phyloP scores from a whole-genome alignment of 2,329 filamentous ascomycete species.

The Ceratocystis harringtonii region DNA sequence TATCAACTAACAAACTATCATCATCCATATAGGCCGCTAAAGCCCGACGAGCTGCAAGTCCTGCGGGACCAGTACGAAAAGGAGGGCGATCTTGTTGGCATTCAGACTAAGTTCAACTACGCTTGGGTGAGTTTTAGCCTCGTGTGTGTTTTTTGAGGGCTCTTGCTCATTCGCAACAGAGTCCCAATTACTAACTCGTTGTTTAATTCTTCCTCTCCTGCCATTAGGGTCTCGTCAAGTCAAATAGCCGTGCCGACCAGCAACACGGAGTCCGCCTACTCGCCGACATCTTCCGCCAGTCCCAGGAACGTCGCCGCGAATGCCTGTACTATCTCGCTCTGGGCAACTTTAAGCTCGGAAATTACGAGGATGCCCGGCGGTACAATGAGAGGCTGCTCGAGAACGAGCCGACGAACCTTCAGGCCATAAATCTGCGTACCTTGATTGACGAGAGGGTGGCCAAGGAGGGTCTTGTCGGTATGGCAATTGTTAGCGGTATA shows the following conservation, averaged over 20 bases:
- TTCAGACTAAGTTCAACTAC: slow-evolving; percentile 99
- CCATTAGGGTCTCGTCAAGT: slow-evolving; percentile 81
- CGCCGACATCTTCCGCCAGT: slow-evolving; percentile 88
- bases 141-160: not conserved
- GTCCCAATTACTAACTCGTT: not conserved
- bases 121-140: slow-evolving; percentile 58
- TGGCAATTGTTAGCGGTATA: slow-evolving; percentile 86
- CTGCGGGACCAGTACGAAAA: slow-evolving; percentile 91
- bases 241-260: slow-evolving; percentile 66
- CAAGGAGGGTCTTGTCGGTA: slow-evolving; percentile 83
- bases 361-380: slow-evolving; percentile 84
- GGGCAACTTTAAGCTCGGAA: slow-evolving; percentile 95
- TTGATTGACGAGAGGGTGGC: slow-evolving; percentile 94
- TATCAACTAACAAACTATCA: not conserved
- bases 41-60: slow-evolving; percentile 81
- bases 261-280: slow-evolving; percentile 88
- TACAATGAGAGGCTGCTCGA: slow-evolving; percentile 91
- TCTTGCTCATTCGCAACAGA: not conserved
- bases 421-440: slow-evolving; percentile 70
- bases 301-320: slow-evolving; percentile 85
- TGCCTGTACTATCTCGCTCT: slow-evolving; percentile 96
- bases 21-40: slow-evolving; percentile 51
- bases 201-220: not conserved
- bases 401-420: slow-evolving; percentile 79
- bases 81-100: slow-evolving; percentile 88